Conservation (phyloP, 2,329 filamentous ascomycete genomes). For the Epichloe uncinata region DNA sequence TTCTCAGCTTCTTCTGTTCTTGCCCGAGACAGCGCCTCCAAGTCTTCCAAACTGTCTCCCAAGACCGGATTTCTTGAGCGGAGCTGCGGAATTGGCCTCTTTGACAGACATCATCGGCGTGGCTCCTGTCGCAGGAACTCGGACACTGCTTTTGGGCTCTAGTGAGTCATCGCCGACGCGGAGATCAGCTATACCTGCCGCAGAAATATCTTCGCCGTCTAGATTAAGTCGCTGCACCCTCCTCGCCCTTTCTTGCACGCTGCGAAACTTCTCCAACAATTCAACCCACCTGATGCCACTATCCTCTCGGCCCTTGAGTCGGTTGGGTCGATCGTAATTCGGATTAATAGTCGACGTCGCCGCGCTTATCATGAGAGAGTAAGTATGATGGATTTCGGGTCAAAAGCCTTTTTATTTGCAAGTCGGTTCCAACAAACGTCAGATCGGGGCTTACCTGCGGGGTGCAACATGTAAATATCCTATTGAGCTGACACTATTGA, state of each 20-base stretch:
- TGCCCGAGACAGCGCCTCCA: slow-evolving; percentile 56
- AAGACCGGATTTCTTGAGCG: slow-evolving; percentile 48
- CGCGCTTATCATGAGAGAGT: slow-evolving; percentile 20
- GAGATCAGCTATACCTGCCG: slow-evolving; percentile 30
- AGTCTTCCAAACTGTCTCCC: slow-evolving; percentile 57
- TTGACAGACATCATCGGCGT: slow-evolving; percentile 33
- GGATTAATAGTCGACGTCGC: slow-evolving; percentile 36
- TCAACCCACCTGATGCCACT: slow-evolving; percentile 82
- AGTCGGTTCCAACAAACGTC: neutral
- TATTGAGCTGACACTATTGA: slow-evolving; percentile 95
- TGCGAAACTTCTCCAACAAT: slow-evolving; percentile 85
- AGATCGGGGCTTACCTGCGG: slow-evolving; percentile 49
- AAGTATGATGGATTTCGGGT: neutral
- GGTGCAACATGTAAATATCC: slow-evolving; percentile 78
- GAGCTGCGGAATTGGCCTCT: slow-evolving; percentile 29
- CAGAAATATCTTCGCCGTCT: slow-evolving; percentile 34
- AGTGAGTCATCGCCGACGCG: slow-evolving; percentile 27
- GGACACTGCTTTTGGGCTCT: slow-evolving; percentile 28
- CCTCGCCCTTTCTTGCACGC: slow-evolving; percentile 75
- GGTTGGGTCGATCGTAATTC: slow-evolving; percentile 58
- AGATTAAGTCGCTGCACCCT: slow-evolving; percentile 49
- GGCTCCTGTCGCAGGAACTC: slow-evolving; percentile 17
- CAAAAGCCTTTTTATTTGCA: neutral
- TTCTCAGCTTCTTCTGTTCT: slow-evolving; percentile 35
- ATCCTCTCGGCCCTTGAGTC: slow-evolving; percentile 73